Percentiles rank a stretch among this genome's conserved stretches.
Conservation (phyloP, 2,329 filamentous ascomycete species). For the Diaporthe sp. region DNA sequence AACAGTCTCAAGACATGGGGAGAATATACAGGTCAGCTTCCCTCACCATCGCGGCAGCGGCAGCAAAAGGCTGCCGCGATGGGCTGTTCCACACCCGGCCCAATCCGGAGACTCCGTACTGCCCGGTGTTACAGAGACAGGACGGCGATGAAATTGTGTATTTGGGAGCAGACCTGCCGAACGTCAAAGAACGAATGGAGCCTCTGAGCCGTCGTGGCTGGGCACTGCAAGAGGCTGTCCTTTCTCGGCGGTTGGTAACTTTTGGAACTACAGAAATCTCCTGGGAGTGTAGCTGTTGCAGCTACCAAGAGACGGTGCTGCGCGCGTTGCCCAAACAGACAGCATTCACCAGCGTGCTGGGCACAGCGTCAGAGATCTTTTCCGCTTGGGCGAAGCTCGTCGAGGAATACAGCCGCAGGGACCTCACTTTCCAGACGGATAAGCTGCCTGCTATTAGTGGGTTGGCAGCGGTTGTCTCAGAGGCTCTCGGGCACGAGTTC, state of each 20-base stretch:
- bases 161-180: background rate
- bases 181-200: background rate
- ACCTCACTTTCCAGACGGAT: background rate
- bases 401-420: background rate
- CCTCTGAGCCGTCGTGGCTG: background rate
- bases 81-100: background rate
- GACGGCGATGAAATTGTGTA: background rate
- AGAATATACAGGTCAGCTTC: background rate
- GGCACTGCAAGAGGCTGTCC: conserved; percentile 1
- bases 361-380: background rate
- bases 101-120: background rate
- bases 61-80: background rate
- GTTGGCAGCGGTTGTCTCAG: background rate
- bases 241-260: background rate
- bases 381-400: background rate
- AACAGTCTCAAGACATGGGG: background rate
- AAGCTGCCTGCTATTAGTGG: background rate
- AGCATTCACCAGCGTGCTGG: background rate
- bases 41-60: background rate
- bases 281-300: conserved; percentile 7
- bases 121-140: too few relatives aligned
- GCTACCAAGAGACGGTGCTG: background rate
- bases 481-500: background rate
- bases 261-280: background rate
- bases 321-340: background rate